Conservation (phyloP, 2,329 filamentous ascomycete species). For the Chaetomium olivaceum region DNA sequence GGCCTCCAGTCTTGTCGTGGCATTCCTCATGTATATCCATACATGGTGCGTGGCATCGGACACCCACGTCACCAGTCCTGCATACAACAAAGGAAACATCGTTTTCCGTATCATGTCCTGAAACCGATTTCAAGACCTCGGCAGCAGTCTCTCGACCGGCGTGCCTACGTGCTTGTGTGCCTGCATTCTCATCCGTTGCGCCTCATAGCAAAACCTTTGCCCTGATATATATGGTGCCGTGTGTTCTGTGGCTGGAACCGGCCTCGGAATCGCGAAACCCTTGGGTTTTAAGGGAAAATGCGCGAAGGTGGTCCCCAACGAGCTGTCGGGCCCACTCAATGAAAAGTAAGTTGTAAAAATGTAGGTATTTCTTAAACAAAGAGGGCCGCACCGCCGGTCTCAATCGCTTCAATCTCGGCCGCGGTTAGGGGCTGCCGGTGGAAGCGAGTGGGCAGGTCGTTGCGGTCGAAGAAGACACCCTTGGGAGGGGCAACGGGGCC, state of each 20-base stretch:
- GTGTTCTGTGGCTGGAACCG: not conserved
- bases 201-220: not conserved
- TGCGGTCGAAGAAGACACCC: constrained; percentile 85
- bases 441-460: constrained; percentile 84
- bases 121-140: not conserved
- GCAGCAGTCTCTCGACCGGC: not conserved
- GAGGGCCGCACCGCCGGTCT: constrained; percentile 79
- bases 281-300: not conserved
- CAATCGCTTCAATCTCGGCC: constrained; percentile 91
- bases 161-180: not conserved
- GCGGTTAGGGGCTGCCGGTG: constrained; percentile 70
- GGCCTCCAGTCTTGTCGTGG: not conserved
- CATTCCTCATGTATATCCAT: not conserved
- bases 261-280: not conserved
- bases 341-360: not conserved
- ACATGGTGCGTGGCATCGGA: not conserved
- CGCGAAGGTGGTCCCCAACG: not conserved
- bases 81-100: constrained; percentile 2
- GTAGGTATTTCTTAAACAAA: constrained; percentile 45
- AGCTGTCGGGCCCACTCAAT: not conserved
- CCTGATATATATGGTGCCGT: not conserved
- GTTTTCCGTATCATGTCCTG: not conserved
- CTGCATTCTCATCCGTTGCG: not conserved
- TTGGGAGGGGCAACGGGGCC: constrained; percentile 69
- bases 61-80: not conserved